Evolutionary conservation across 169 alveolate genomes (phyloP).

Genomic region (Plasmodium gaboni): DNA sequence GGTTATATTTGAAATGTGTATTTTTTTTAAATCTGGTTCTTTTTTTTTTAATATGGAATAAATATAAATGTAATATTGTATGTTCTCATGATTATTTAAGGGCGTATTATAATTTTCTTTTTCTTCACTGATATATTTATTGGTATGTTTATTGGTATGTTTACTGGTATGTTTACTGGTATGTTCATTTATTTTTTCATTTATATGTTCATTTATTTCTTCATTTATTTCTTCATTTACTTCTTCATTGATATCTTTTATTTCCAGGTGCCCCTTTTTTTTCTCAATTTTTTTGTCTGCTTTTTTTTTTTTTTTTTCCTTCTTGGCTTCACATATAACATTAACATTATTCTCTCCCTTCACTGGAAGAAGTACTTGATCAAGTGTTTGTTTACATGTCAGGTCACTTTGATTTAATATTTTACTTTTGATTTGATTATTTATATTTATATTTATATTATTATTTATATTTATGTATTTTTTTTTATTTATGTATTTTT

Average conservation of each 20-base stretch:
- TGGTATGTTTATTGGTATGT: not conserved
- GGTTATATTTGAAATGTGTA: not conserved
- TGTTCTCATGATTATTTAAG: too few relatives aligned
- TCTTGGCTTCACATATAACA: too few relatives aligned
- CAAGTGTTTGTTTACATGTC: too few relatives aligned
- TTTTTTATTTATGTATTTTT: not conserved
- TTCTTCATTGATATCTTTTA: not conserved
- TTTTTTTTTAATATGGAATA: slow-evolving; percentile 4
- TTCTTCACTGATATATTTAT: not conserved
- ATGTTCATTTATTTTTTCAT: not conserved
- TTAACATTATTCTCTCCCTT: too few relatives aligned
- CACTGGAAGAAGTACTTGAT: too few relatives aligned
- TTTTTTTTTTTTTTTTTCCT: too few relatives aligned
- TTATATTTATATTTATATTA: not conserved
- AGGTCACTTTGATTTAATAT: too few relatives aligned
- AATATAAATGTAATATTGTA: slow-evolving; percentile 7
- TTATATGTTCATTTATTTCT: not conserved
- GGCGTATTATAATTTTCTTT: not conserved
- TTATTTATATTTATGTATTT: not conserved
- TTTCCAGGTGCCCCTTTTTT: not conserved
- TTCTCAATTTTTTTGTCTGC: too few relatives aligned
- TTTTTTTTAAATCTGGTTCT: not conserved
- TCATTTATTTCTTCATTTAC: not conserved
- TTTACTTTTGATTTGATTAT: not conserved
- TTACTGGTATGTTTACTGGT: not conserved